phyloP scores from a whole-genome alignment of 1,139 yeast genomes.

The Blastobotrys arbuscula region DNA sequence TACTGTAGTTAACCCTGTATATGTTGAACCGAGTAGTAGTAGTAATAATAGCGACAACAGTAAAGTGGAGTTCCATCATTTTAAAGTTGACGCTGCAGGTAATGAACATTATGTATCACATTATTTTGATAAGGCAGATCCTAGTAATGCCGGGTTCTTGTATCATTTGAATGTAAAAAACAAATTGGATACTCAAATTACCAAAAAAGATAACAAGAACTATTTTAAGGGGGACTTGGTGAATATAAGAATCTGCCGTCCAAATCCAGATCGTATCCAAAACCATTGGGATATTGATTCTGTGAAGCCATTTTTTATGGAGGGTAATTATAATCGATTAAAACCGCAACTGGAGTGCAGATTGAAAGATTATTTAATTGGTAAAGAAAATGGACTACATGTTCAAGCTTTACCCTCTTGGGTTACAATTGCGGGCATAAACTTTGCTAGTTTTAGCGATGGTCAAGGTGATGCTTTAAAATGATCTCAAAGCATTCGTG shows the following conservation, averaged over 20 bases:
- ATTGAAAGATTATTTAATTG: neutral
- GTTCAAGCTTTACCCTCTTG: neutral
- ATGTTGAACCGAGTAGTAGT: neutral
- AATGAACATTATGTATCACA: constrained; percentile 5
- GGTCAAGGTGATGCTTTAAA: neutral
- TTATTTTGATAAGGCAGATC: neutral
- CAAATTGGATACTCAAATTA: neutral
- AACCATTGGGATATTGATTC: neutral
- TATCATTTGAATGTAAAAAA: constrained; percentile 6
- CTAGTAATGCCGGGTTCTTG: neutral
- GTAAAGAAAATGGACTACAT: neutral
- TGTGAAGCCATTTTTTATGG: neutral
- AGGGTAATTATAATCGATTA: neutral
- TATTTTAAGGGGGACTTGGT: neutral
- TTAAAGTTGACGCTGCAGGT: constrained; percentile 1
- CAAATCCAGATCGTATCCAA: neutral
- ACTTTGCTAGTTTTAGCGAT: neutral
- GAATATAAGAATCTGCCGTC: neutral
- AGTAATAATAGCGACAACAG: neutral
- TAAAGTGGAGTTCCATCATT: neutral
- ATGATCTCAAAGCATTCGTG: neutral
- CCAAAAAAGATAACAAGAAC: neutral
- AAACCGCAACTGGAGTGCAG: neutral
- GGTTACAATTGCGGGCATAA: neutral
- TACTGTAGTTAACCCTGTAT: neutral